phyloP scores from a whole-genome alignment of 202 grass and related monocot species.

The Brachypodium distachyon region DNA sequence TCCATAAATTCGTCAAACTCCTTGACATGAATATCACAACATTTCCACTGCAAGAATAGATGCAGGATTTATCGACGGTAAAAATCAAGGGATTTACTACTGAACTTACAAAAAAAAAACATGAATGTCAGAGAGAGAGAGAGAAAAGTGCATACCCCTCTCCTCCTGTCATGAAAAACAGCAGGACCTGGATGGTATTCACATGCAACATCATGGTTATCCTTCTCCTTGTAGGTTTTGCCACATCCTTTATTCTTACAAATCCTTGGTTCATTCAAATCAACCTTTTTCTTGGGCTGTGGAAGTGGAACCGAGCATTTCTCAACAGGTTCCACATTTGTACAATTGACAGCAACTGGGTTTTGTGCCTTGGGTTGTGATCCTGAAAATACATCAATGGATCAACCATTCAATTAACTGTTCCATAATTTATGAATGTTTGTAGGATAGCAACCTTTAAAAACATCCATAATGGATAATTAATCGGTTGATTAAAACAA shows the following conservation, averaged over 20 bases:
- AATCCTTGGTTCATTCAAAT: slow-evolving; percentile 62
- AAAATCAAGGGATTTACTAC: not conserved
- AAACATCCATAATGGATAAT: not conserved
- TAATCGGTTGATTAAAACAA: not conserved
- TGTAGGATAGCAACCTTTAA: not conserved
- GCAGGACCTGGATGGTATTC: slow-evolving; percentile 91
- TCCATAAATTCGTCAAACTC: slow-evolving; percentile 96
- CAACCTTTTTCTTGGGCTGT: slow-evolving; percentile 56
- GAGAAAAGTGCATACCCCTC: slow-evolving; percentile 48
- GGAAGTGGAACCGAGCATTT: slow-evolving; percentile 27
- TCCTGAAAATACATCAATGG: slow-evolving; percentile 38
- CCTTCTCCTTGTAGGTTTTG: slow-evolving; percentile 92
- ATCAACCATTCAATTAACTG: not conserved
- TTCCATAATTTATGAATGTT: not conserved
- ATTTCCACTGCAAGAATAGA: slow-evolving; percentile 77
- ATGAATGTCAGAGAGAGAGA: not conserved
- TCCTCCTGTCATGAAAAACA: slow-evolving; percentile 86
- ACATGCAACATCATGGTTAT: slow-evolving; percentile 87
- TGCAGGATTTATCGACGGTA: not conserved
- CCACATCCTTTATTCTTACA: slow-evolving; percentile 97
- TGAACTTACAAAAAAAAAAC: slow-evolving; percentile 3
- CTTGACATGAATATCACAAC: slow-evolving; percentile 87
- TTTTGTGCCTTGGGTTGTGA: slow-evolving; percentile 61
- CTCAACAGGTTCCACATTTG: slow-evolving; percentile 24
- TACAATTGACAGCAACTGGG: slow-evolving; percentile 13